Conservation (phyloP, 75 land plant genomes). For the Picea glauca region DNA sequence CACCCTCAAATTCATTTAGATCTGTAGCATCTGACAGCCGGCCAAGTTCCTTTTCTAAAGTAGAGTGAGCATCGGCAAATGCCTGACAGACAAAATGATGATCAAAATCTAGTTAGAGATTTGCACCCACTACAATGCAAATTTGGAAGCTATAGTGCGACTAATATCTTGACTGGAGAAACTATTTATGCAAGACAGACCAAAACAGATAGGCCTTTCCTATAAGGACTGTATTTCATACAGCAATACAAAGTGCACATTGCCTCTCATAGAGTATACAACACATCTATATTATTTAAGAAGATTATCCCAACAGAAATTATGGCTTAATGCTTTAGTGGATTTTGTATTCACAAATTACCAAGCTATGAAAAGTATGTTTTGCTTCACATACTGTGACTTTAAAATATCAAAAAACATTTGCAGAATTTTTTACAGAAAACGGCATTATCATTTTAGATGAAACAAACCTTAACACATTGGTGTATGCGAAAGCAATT, state of each 20-base stretch:
- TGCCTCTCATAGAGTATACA: neutral
- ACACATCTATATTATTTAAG: neutral
- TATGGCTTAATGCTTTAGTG: neutral
- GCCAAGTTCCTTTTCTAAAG: constrained; percentile 60
- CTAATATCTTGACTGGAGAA: neutral
- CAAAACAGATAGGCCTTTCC: neutral
- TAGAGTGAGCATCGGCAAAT: constrained; percentile 88
- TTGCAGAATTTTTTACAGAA: neutral
- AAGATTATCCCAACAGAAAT: neutral
- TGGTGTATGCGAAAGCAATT: constrained; percentile 98
- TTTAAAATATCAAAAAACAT: neutral
- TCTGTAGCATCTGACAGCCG: constrained; percentile 17
- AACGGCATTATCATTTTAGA: neutral
- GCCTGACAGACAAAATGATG: constrained; percentile 46
- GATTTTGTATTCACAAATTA: neutral
- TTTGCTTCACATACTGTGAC: neutral
- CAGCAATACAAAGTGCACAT: neutral
- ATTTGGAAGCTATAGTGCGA: neutral
- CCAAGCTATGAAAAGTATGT: neutral
- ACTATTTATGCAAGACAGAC: neutral
- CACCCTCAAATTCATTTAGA: constrained; percentile 8
- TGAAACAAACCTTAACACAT: constrained; percentile 73
- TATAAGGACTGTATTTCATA: neutral
- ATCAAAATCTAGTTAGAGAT: neutral
- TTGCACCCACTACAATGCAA: neutral